Base-by-base conservation (phyloP, 1,284 basidiomycete species). In the Melampsora occidentalis region DNA sequence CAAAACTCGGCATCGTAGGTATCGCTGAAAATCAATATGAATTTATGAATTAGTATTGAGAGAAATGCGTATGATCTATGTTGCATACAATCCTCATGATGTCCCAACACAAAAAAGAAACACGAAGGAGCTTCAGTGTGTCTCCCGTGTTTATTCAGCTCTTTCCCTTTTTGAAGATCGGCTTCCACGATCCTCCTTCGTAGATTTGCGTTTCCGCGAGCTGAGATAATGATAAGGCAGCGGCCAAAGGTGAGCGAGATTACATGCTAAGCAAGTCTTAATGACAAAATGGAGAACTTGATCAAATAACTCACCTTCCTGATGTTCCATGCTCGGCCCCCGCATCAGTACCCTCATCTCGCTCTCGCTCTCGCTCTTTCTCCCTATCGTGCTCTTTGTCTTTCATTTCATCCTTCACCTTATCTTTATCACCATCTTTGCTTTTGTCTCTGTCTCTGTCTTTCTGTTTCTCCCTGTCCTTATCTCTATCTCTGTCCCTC, bases 81-180 rank as follows among this genome's bases (percentile, higher is more conserved):
- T 28, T 22, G 12, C 53, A 57, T 57, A 57, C 53, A 57, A 57
- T 57, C 53, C 53, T 7, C 25, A 57, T 7, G 25, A 28, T 12
- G 53, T 1, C 53, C 53, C 20, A 42, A 42, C 2, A 9, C 5
- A 10, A 42, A 42, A 42, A 42, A 1, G 39, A 35, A 9, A 3
- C 39, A 42, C 12, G 39, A 42, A 42, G 39, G 39, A 42, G 39
- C 39, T 12, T 42, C 12, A 42, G 39, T 42, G 1, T 12, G 10
- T 42, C 20, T 57, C 53, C 53, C 22, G 22, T 42, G 9, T 33
- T 73, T 64, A 73, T n/a, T 73, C 71, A 22, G 71, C 71, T 48
- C 71, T 39, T 67, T 73, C 71, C 39, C 71, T 65, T 53, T 73
- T 73, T 14, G 71, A 57, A 22, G 53, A 73, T 35, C 71, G 71